Evolutionary conservation across 805 yeast genomes (phyloP).

Genomic region (Yamadazyma tumulicola): DNA sequence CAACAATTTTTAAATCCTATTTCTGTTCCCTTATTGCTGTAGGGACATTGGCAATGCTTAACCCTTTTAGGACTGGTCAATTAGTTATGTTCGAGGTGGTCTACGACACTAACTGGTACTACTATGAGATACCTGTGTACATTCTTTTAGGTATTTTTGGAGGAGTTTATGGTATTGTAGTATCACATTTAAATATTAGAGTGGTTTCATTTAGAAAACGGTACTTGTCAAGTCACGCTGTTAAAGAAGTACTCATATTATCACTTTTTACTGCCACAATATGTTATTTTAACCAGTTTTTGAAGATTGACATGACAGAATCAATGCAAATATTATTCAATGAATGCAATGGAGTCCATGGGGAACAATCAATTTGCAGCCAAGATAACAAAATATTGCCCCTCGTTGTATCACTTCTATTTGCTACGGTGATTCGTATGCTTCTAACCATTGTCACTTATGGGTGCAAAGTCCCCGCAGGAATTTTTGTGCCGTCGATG

Average conservation of each 20-base stretch:
- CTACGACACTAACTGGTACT: constrained; percentile 83
- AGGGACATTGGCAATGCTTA: constrained; percentile 69
- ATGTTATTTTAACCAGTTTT: constrained; percentile 79
- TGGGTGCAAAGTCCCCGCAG: constrained; percentile 96
- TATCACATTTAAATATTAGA: constrained; percentile 70
- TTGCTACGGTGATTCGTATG: constrained; percentile 73
- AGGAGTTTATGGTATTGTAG: constrained; percentile 81
- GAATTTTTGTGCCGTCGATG: constrained; percentile 95
- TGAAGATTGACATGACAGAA: constrained; percentile 90
- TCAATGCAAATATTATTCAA: constrained; percentile 87
- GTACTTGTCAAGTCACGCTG: constrained; percentile 54
- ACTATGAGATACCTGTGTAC: constrained; percentile 78
- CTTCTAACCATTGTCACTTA: constrained; percentile 77
- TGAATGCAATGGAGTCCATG: constrained; percentile 60
- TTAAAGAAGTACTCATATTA: constrained; percentile 68
- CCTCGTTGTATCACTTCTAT: constrained; percentile 50
- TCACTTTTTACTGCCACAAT: constrained; percentile 69
- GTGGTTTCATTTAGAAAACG: constrained; percentile 75
- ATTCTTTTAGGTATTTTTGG: constrained; percentile 83
- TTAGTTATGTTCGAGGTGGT: constrained; percentile 89
- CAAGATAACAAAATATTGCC: constrained; percentile 23
- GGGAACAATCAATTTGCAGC: constrained; percentile 35
- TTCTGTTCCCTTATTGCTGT: constrained; percentile 90
- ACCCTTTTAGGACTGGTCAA: constrained; percentile 94
- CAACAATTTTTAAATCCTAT: constrained; percentile 87